A percentile compares a stretch with the other conserved stretches of the same genome.
phyloP scores from a whole-genome alignment of 78 protist genomes.

The Ministeria vibrans region DNA sequence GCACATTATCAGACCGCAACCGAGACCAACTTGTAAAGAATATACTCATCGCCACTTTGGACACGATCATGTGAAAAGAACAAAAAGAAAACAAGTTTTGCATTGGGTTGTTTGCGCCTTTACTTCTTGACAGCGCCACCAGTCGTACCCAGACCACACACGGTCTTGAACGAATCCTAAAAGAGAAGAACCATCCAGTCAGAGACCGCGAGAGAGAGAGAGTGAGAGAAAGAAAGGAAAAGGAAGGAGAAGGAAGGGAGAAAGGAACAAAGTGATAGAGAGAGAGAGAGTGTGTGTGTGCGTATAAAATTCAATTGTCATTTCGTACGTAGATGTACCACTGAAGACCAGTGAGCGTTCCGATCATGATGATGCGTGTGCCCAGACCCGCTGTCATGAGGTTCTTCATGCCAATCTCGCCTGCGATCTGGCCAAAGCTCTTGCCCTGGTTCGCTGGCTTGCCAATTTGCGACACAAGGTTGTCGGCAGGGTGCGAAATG shows the following conservation, averaged over 20 bases:
- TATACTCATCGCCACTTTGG: too few relatives aligned
- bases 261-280: too few relatives aligned
- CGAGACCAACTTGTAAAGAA: neutral
- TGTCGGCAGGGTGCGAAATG: conserved; percentile 92
- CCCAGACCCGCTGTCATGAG: conserved; percentile 48
- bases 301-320: too few relatives aligned
- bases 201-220: too few relatives aligned
- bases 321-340: conserved; percentile 42
- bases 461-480: conserved; percentile 52
- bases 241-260: too few relatives aligned
- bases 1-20: neutral
- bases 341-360: conserved; percentile 70
- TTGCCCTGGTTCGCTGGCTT: conserved; percentile 31
- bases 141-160: conserved; percentile 13
- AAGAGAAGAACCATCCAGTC: too few relatives aligned
- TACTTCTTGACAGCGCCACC: neutral
- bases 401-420: conserved; percentile 30
- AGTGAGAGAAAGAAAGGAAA: too few relatives aligned
- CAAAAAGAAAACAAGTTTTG: neutral
- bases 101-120: too few relatives aligned
- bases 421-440: conserved; percentile 8
- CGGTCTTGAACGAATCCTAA: conserved; percentile 40
- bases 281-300: too few relatives aligned
- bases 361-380: conserved; percentile 67
- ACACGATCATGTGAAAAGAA: too few relatives aligned